Conservation (phyloP, 768 basidiomycete species). For the Asterophora parasitica region DNA sequence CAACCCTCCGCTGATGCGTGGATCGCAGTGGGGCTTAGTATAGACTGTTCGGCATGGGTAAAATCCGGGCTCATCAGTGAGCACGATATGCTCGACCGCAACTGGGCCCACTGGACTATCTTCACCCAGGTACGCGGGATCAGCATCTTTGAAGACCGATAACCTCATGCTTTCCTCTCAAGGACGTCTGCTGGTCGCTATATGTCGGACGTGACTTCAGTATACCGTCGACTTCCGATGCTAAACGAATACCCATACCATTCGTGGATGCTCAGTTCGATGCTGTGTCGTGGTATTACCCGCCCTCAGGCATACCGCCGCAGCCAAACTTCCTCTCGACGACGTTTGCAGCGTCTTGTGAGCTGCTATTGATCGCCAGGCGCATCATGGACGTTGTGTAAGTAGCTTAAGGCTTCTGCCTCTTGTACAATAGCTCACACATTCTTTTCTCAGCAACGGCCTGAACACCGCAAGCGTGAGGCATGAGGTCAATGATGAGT, state of each 20-base stretch:
- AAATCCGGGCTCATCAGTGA: slow-evolving; percentile 45
- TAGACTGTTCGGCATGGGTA: slow-evolving; percentile 57
- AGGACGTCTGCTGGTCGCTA: slow-evolving; percentile 63
- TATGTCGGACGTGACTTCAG: slow-evolving; percentile 62
- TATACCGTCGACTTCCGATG: slow-evolving; percentile 34
- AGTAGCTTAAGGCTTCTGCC: slow-evolving; percentile 15
- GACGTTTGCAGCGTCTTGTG: slow-evolving; percentile 45
- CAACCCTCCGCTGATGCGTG: neutral
- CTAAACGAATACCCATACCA: slow-evolving; percentile 38
- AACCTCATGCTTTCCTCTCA: neutral
- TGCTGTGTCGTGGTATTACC: slow-evolving; percentile 40
- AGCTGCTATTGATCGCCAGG: slow-evolving; percentile 43
- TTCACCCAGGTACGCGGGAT: slow-evolving; percentile 41
- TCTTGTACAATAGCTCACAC: neutral
- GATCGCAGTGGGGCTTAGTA: slow-evolving; percentile 46
- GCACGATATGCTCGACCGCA: slow-evolving; percentile 50
- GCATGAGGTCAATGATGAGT: slow-evolving; percentile 37
- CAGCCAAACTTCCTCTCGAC: slow-evolving; percentile 41
- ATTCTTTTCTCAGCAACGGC: slow-evolving; percentile 31
- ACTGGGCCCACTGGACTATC: slow-evolving; percentile 58
- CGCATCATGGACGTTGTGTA: slow-evolving; percentile 55
- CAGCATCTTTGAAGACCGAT: neutral
- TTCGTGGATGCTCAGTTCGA: slow-evolving; percentile 48
- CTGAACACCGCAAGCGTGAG: slow-evolving; percentile 35
- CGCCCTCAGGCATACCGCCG: slow-evolving; percentile 32